Evolutionary conservation across 805 yeast genomes (phyloP), one percentile per base, ranked within the genome.

Genomic region (Yamadazyma phyllophila): DNA sequence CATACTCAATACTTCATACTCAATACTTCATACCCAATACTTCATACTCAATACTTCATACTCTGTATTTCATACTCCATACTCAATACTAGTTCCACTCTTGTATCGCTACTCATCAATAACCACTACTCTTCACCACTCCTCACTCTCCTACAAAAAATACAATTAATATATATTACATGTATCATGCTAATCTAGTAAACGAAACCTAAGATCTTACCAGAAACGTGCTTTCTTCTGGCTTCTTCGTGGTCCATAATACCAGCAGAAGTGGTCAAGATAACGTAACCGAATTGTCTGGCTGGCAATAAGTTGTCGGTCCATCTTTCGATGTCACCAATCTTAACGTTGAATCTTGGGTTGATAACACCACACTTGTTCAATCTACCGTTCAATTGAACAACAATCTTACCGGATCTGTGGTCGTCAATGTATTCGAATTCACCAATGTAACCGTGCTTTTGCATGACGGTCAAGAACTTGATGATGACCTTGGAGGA

Each of bases 161-260:
- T 29, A 29, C 31, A 29, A 35, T 42, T 42, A 37, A 36, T 37
- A 38, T 44, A 44, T 44, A 44, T 44, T 44, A 44, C 46, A 44
- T 38, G 40, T 29, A 37, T 33, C 37, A 37, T 38, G 39, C 68
- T 12, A 39, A 20, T 44, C 43, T 87, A 91, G 87, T 91, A 91
- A 60, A 91, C 97, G 82, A 88, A 91, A 73, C 97, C 98, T 71
- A 91, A 86, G 77, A 91, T 87, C 85, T 91, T 91, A 77, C 98
- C 98, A 63, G 97, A 89, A 65, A 91, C 97, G 81, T 91, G 97
- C 88, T 91, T 92, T 85, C 97, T 87, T 85, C 96, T 88, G 69
- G 98, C 98, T 82, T 91, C 97, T 83, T 92, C 97, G 82, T 91
- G 98, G 84, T 92, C 97, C 96, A 91, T 90, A 68, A 91, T 91